A percentile compares a stretch with the other conserved stretches of the same genome.
These are phyloP conservation scores for Knoxdaviesia capensis DNA, from an alignment of 2,329 filamentous ascomycete species.

Conservation along the genomic window DNA sequence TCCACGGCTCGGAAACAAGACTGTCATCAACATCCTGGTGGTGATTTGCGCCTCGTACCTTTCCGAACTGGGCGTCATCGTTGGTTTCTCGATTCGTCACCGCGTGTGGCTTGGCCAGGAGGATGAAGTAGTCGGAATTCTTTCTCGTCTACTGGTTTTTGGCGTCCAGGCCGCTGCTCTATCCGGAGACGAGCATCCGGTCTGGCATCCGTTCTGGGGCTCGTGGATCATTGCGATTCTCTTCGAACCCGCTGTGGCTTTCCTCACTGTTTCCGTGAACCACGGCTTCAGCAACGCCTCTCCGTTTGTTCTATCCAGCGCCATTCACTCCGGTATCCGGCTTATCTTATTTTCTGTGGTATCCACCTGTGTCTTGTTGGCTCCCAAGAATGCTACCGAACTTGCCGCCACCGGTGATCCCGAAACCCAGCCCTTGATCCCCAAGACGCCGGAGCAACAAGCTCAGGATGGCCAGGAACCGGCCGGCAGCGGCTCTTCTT, in stretches of 20 bases:
- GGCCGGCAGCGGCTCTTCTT: neutral
- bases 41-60: slow-evolving; percentile 24
- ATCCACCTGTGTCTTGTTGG: no score
- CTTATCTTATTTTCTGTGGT: no score
- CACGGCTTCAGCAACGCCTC: no score
- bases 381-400: no score
- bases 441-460: slow-evolving; percentile 4
- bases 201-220: slow-evolving; percentile 44
- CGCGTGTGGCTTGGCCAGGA: slow-evolving; percentile 22
- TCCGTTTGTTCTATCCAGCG: no score
- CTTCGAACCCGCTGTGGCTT: slow-evolving; percentile 29
- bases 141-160: slow-evolving; percentile 45
- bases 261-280: slow-evolving; percentile 5
- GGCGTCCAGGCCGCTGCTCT: slow-evolving; percentile 36
- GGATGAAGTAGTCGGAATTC: slow-evolving; percentile 31
- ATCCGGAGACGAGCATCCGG: slow-evolving; percentile 24
- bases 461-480: neutral
- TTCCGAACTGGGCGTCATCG: slow-evolving; percentile 22
- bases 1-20: neutral
- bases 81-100: slow-evolving; percentile 14
- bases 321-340: no score
- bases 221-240: slow-evolving; percentile 37
- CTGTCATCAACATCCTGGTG: slow-evolving; percentile 20
- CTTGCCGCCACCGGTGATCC: slow-evolving; percentile 19
- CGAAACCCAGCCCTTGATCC: slow-evolving; percentile 37